Evolutionary conservation across 441 rosid species (phyloP), one percentile per base, ranked within the genome.

Genomic region (Syzygium malaccense): DNA sequence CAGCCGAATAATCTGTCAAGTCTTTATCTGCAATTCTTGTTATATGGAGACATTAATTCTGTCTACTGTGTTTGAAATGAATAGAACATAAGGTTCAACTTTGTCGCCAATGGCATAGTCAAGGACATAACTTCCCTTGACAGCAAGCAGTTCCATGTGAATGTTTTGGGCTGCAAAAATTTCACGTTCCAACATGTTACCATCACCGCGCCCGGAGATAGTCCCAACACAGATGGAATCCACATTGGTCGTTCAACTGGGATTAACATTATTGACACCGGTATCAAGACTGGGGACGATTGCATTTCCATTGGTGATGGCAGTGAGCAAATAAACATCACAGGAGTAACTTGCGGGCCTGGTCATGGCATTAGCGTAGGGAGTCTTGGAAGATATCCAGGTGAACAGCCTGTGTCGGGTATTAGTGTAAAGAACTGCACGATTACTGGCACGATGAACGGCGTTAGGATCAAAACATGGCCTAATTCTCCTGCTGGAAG

Each of bases 161-260:
- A 87, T 1, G 88, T 66, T 53, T 56, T 91, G n/a, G 88, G 85
- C n/a, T 89, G 92, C 91, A 88, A 92, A 54, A 93, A 94, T 86
- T 5, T 93, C 25, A 91, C 91, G 37, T 33, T 94, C 14, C 54
- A 90, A 19, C 75, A 83, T 23, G 17, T 93, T n/a, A 86, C 56
- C 28, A 51, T 92, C 55, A 45, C 53, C 0, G 96, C 96, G 17
- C 96, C 94, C 0, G 80, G 51, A 2, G 86, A 90, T 62, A 95
- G 95, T 91, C 93, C 88, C 14, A 94, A 94, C 92, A 95, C 96
- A 0, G 94, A 93, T 85, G 95, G 97, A 87, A 93, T 94, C 87
- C 88, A 87, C 62, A 66, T 87, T 13, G 84, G 88, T 53, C 66
- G 80, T 6, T 64, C 88, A 5, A 66, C 9, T 20, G 84, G 84